Conservation (phyloP, 1,284 basidiomycete genomes). For the Ustilago bromivora region DNA sequence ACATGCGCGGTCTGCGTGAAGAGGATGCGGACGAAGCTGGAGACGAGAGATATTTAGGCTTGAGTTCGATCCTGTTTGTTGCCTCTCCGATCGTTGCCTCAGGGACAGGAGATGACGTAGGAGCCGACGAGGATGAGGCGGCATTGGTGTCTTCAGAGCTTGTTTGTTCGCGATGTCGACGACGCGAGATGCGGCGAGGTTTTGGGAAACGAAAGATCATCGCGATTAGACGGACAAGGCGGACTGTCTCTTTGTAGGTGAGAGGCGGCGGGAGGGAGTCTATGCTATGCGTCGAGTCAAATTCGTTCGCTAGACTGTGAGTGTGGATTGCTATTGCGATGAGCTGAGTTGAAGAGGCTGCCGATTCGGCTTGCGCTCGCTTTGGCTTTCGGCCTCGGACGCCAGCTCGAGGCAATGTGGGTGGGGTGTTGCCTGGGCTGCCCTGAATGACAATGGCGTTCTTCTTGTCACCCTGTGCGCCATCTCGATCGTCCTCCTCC, state of each 20-base stretch:
- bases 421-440: not conserved
- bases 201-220: conserved; percentile 51
- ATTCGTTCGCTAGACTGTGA: conserved; percentile 3
- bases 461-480: not conserved
- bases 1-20: conserved; percentile 22
- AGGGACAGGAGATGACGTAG: not conserved
- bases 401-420: not conserved
- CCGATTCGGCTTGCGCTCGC: not conserved
- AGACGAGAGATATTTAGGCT: conserved; percentile 21
- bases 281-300: not conserved
- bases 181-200: conserved; percentile 28
- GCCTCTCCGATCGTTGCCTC: not conserved
- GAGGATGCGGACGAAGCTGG: not conserved
- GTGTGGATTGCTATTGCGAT: conserved; percentile 22
- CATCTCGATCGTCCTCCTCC: not conserved
- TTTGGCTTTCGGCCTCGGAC: not conserved
- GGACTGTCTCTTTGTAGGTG: conserved; percentile 44
- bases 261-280: conserved; percentile 14
- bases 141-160: not conserved
- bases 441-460: not conserved
- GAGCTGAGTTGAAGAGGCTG: conserved; percentile 7
- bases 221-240: conserved; percentile 35
- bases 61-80: conserved; percentile 20
- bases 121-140: not conserved
- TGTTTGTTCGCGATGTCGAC: not conserved